Percentiles rank a stretch among this genome's conserved stretches.
phyloP scores from a whole-genome alignment of 345 rosid genomes.

The Syzygium oleosum region DNA sequence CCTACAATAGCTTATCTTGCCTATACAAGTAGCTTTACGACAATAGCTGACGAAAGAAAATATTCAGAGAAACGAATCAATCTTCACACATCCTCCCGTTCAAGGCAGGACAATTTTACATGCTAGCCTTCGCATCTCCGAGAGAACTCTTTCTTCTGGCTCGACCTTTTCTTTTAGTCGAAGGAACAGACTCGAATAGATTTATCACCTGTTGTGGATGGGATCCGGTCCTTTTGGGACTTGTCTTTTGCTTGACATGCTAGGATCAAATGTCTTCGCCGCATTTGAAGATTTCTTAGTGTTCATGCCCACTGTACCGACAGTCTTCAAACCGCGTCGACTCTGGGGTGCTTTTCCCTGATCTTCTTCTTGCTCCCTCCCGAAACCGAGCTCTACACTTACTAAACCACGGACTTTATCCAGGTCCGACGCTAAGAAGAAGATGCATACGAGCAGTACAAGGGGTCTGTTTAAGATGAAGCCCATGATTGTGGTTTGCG shows the following conservation, averaged over 20 bases:
- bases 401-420: slow-evolving; percentile 25
- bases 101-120: slow-evolving; percentile 8
- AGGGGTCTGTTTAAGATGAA: slow-evolving; percentile 29
- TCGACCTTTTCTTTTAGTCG: neutral
- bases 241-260: slow-evolving; percentile 63
- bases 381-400: slow-evolving; percentile 10
- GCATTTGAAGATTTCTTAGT: slow-evolving; percentile 21
- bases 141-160: neutral
- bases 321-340: slow-evolving; percentile 30
- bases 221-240: slow-evolving; percentile 81
- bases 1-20: neutral
- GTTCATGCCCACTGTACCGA: slow-evolving; percentile 16
- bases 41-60: slow-evolving; percentile 14
- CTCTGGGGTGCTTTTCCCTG: slow-evolving; percentile 9
- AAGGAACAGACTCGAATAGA: slow-evolving; percentile 3
- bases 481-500: slow-evolving; percentile 21
- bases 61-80: slow-evolving; percentile 26
- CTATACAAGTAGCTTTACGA: slow-evolving; percentile 32
- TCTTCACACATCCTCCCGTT: slow-evolving; percentile 6
- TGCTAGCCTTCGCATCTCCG: neutral
- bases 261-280: slow-evolving; percentile 33
- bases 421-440: slow-evolving; percentile 37
- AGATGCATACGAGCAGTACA: slow-evolving; percentile 43
- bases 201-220: slow-evolving; percentile 62
- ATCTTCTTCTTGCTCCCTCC: slow-evolving; percentile 11